These are phyloP conservation scores for Letharia lupina DNA, from an alignment of 495 filamentous ascomycete genomes.

Conservation along the genomic window DNA sequence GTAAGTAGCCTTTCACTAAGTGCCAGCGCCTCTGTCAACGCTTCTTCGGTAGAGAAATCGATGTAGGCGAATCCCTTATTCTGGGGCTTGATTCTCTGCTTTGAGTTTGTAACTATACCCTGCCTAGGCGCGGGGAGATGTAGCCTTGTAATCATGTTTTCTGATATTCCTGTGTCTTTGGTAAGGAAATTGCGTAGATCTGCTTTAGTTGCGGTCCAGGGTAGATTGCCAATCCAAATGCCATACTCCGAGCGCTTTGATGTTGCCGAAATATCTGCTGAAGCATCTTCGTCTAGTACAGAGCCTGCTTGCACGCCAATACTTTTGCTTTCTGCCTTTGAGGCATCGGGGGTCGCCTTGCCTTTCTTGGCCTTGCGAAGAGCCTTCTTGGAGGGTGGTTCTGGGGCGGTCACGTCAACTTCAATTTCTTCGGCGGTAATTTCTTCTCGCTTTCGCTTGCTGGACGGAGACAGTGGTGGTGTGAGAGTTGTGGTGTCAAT, in stretches of 20 bases:
- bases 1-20: slow-evolving; percentile 69
- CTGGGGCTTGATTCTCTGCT: slow-evolving; percentile 42
- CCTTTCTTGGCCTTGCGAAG: slow-evolving; percentile 73
- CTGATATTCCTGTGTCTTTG: slow-evolving; percentile 55
- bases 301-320: slow-evolving; percentile 22
- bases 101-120: slow-evolving; percentile 16
- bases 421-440: slow-evolving; percentile 55
- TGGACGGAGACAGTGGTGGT: slow-evolving; percentile 34
- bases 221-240: slow-evolving; percentile 93
- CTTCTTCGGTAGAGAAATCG: slow-evolving; percentile 66
- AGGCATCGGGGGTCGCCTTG: slow-evolving; percentile 37
- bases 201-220: slow-evolving; percentile 63
- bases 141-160: slow-evolving; percentile 67
- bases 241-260: slow-evolving; percentile 65
- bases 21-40: slow-evolving; percentile 61
- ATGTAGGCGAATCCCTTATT: slow-evolving; percentile 96
- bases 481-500: background rate
- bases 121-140: slow-evolving; percentile 55
- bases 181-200: slow-evolving; percentile 70
- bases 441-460: slow-evolving; percentile 63
- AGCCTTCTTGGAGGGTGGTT: slow-evolving; percentile 90
- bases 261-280: slow-evolving; percentile 23
- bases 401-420: slow-evolving; percentile 77
- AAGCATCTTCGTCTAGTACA: slow-evolving; percentile 33
- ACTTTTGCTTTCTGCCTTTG: slow-evolving; percentile 28